These are phyloP conservation scores for Solanum ossicruentum DNA, from an alignment of 257 asterid genomes.

Conservation along the genomic window DNA sequence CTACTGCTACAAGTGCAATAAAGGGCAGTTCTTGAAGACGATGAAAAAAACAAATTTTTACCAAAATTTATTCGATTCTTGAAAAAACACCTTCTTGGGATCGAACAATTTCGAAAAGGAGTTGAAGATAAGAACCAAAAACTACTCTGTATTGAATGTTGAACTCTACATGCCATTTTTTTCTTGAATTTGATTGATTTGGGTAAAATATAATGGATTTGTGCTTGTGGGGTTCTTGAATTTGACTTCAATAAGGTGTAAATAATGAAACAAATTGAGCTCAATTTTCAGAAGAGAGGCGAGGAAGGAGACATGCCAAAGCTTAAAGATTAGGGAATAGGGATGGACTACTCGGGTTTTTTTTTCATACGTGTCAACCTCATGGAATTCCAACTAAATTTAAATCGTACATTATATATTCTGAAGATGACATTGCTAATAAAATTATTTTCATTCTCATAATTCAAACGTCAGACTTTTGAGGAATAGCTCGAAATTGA, in stretches of 20 bases:
- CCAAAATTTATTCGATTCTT: constrained; percentile 12
- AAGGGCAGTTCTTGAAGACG: constrained; percentile 18
- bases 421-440: fast-evolving
- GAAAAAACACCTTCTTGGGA: constrained; percentile 4
- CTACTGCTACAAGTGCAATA: constrained; percentile 38
- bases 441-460: fast-evolving
- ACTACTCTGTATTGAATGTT: constrained; percentile 42
- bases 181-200: not conserved
- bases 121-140: constrained; percentile 28
- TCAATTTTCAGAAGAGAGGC: not conserved
- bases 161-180: constrained; percentile 53
- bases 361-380: too few species aligned
- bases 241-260: not conserved
- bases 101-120: constrained; percentile 6
- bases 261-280: not conserved
- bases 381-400: too few species aligned
- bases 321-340: not conserved
- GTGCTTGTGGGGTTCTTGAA: not conserved
- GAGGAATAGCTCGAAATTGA: too few species aligned
- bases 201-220: not conserved
- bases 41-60: not conserved
- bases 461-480: too few species aligned
- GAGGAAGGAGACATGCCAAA: not conserved
- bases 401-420: too few species aligned
- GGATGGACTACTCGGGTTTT: not conserved